phyloP scores from a whole-genome alignment of 345 rosid genomes.

The Populus nigra region DNA sequence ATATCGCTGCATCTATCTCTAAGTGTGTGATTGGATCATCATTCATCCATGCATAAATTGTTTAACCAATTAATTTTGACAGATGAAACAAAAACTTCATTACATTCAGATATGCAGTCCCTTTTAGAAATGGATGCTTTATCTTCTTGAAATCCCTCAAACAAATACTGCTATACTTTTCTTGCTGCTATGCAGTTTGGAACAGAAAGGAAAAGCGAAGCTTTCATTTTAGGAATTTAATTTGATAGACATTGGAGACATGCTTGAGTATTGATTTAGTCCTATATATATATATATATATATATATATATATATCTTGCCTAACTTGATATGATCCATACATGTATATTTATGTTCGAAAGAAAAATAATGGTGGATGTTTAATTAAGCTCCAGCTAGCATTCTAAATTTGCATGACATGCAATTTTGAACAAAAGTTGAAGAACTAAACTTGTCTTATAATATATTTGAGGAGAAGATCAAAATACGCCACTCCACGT shows the following conservation, averaged over 20 bases:
- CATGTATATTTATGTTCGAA: too few relatives aligned
- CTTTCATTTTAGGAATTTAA: too few relatives aligned
- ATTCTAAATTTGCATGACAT: neutral
- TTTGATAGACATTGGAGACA: too few relatives aligned
- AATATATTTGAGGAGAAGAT: conserved; percentile 3
- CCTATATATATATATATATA: too few relatives aligned
- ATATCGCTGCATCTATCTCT: neutral
- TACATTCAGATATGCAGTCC: too few relatives aligned
- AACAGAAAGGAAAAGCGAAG: neutral
- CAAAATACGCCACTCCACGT: conserved; percentile 11
- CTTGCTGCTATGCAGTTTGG: neutral
- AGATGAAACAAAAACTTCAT: too few relatives aligned
- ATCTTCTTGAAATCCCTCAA: too few relatives aligned
- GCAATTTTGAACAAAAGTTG: neutral
- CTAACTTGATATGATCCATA: too few relatives aligned
- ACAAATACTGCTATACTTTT: neutral
- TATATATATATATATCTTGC: too few relatives aligned
- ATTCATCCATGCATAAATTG: neutral
- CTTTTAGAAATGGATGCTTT: too few relatives aligned
- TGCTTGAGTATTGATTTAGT: too few relatives aligned
- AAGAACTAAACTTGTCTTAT: neutral
- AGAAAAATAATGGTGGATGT: neutral
- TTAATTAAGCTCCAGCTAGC: neutral
- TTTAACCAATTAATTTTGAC: too few relatives aligned
- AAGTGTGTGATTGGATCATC: neutral